Evolutionary conservation across 2,329 filamentous ascomycete species (phyloP).

Genomic region (Pseudocercospora musae): DNA sequence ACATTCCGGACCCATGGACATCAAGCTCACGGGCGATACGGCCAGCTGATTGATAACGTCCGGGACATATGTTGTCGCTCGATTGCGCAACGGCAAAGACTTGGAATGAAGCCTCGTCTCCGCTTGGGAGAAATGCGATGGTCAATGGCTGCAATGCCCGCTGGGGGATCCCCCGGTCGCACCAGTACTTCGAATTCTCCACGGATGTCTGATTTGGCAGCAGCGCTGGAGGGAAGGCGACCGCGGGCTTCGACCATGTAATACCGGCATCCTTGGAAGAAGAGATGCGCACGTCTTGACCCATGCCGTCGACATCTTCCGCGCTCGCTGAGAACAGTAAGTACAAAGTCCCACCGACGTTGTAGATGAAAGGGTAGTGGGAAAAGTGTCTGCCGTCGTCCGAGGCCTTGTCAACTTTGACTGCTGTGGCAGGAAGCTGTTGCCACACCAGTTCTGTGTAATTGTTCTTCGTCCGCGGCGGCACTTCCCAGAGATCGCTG

Average conservation of each 20-base stretch:
- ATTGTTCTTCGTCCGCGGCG: not conserved
- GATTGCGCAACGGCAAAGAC: conserved; percentile 13
- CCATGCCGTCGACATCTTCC: conserved; percentile 11
- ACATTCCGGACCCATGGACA: conserved; percentile 1
- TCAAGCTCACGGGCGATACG: conserved; percentile 10
- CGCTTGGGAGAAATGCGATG: conserved; percentile 5
- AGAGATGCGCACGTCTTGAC: conserved; percentile 9
- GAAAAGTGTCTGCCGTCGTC: conserved; percentile 7
- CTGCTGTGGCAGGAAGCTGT: conserved; percentile 5
- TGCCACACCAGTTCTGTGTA: conserved; percentile 5
- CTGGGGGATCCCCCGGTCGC: conserved; percentile 7
- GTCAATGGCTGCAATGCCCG: conserved; percentile 15
- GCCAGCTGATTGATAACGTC: conserved; percentile 9
- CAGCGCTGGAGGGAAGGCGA: conserved; percentile 10
- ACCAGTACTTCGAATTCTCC: conserved; percentile 9
- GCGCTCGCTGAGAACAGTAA: conserved; percentile 11
- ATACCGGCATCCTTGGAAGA: conserved; percentile 6
- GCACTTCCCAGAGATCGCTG: conserved; percentile 14
- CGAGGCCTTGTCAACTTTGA: conserved; percentile 6
- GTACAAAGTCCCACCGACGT: conserved; percentile 12
- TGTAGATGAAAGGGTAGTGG: conserved; percentile 12
- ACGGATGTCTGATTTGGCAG: conserved; percentile 11
- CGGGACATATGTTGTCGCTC: conserved; percentile 15
- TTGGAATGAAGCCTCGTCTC: conserved; percentile 7
- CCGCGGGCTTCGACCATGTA: conserved; percentile 8